Conservation (phyloP, 345 rosid genomes). For the Eucalyptus viminalis region DNA sequence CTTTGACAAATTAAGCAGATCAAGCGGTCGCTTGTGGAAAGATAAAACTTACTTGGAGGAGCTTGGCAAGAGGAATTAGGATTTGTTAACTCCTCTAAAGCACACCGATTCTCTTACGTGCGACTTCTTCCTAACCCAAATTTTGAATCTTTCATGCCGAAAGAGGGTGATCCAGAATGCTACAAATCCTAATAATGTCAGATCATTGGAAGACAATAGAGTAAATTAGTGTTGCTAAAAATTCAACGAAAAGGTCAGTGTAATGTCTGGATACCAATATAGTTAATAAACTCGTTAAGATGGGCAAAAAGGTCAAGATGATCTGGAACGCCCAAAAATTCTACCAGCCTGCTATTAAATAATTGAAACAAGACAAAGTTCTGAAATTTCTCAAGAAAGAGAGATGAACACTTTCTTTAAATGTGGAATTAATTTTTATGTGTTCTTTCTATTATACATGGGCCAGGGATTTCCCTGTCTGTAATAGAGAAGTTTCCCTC, state of each 20-base stretch:
- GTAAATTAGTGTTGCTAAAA: background rate
- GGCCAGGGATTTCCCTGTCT: background rate
- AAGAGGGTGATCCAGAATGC: background rate
- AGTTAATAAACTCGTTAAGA: background rate
- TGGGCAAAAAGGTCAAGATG: background rate
- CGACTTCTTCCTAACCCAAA: background rate
- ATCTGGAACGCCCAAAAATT: background rate
- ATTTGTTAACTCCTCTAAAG: background rate
- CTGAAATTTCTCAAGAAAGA: background rate
- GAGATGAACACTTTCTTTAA: background rate
- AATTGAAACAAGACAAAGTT: background rate
- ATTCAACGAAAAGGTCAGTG: background rate
- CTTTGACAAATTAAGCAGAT: conserved; percentile 32
- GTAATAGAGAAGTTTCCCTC: background rate
- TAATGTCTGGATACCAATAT: background rate
- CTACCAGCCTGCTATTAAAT: background rate
- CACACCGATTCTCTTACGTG: background rate
- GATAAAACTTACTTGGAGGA: background rate
- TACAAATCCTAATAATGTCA: background rate
- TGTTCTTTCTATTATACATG: background rate
- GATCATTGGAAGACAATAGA: background rate
- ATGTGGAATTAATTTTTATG: background rate
- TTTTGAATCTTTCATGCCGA: background rate
- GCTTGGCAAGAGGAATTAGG: background rate
- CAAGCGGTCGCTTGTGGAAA: background rate